A percentile compares a stretch with the other conserved stretches of the same genome.
These are phyloP conservation scores for Solanum gandarillasii DNA, from an alignment of 257 asterid genomes.

Conservation along the genomic window DNA sequence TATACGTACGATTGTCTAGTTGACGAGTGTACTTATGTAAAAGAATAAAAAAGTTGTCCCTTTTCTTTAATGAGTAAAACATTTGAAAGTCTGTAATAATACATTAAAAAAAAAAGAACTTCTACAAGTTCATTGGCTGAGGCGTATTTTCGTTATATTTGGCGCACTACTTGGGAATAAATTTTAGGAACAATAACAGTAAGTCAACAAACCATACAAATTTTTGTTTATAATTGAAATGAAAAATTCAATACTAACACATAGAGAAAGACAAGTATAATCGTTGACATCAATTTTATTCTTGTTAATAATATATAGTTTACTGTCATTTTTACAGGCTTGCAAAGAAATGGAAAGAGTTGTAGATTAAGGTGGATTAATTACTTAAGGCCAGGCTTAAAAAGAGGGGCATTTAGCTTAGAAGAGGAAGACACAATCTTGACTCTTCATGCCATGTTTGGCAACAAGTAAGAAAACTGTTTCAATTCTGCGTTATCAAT, in stretches of 20 bases:
- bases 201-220: background rate
- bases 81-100: background rate
- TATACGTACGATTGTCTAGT: background rate
- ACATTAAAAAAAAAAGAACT: background rate
- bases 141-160: background rate
- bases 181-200: background rate
- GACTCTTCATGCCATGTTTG: constrained; percentile 59
- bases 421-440: constrained; percentile 54
- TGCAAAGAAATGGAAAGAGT: constrained; percentile 86
- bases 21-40: background rate
- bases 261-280: background rate
- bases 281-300: background rate
- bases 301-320: background rate
- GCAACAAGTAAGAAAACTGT: constrained; percentile 69
- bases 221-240: background rate
- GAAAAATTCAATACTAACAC: background rate
- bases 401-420: constrained; percentile 46
- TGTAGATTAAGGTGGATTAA: constrained; percentile 88
- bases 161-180: background rate
- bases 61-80: background rate
- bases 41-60: background rate
- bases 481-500: background rate
- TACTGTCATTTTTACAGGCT: constrained; percentile 27
- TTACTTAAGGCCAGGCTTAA: constrained; percentile 73
- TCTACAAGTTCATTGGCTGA: background rate